Base-by-base conservation (phyloP, 2,329 filamentous ascomycete species). In the Pestalotiopsis sp. region DNA sequence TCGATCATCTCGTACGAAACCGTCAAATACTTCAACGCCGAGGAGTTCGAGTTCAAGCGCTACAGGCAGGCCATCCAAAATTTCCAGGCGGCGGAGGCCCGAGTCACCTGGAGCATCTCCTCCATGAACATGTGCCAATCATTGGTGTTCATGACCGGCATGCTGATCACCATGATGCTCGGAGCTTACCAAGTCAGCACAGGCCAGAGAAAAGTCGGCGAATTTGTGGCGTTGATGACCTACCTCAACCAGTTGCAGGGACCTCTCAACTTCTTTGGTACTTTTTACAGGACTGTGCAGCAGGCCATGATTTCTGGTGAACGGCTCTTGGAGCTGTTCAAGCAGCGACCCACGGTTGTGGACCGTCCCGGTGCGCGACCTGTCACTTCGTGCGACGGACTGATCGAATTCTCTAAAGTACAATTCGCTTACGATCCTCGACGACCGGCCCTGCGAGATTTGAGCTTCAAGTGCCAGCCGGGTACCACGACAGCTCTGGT, bases 1-100 rank as follows among this genome's bases (percentile, higher is more conserved):
- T 98, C 96, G 0, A 96, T 99, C 84, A 94, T 96, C 71, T 97
- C 94, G n/a, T 99, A 98, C 79, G 96, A 99, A 82, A 95, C 93
- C 2, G 93, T 95, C 77, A 96, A 95, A 78, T 95, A 95, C 76
- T 96, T 96, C 85, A 95, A 95, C 74, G 93, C 93, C 7, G 93
- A 95, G 76, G 84, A 88, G 2, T 95, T 92, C 76, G 93, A 96
- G 76, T 94, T 94, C 73, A 83, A 86, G 63, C 88, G 93, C 27
- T 95, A 94, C 76, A 87, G 90, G 61, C 81, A 86, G 59, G 92
- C 93, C 31, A 92, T 96, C 67, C 83, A 83, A 60, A 88, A 87
- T 67, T 95, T 91, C 78, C 93, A 95, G 77, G 82, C 82, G 56
- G 92, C 92, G 64, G 93, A 95, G 79, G 92, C 91, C 69, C 89